These are phyloP conservation scores for Penicillium soppii DNA, from an alignment of 495 filamentous ascomycete species.

Conservation along the genomic window DNA sequence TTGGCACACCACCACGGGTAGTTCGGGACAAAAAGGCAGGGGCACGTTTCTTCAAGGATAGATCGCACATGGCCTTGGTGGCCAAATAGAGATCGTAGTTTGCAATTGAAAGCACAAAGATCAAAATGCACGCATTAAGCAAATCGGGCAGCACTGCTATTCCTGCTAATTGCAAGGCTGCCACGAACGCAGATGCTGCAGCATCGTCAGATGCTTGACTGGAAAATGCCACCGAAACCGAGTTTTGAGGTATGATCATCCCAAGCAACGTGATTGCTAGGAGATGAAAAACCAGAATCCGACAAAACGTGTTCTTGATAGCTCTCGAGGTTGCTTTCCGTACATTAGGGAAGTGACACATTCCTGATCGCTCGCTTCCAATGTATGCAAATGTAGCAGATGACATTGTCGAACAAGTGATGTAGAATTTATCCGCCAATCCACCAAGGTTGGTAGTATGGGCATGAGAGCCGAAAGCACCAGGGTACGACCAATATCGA, in stretches of 20 bases:
- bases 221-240: conserved; percentile 38
- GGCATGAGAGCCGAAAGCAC: conserved; percentile 23
- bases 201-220: conserved; percentile 23
- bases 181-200: conserved; percentile 60
- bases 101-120: conserved; percentile 75
- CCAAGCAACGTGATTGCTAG: conserved; percentile 48
- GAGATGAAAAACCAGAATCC: conserved; percentile 77
- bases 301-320: conserved; percentile 74
- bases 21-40: conserved; percentile 66
- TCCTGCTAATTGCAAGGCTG: conserved; percentile 51
- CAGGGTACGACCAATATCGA: conserved; percentile 61
- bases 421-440: conserved; percentile 51
- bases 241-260: conserved; percentile 55
- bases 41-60: conserved; percentile 69
- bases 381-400: conserved; percentile 78
- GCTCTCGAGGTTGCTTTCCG: conserved; percentile 69
- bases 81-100: conserved; percentile 64
- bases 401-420: conserved; percentile 71
- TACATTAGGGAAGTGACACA: conserved; percentile 69
- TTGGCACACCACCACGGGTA: conserved; percentile 69
- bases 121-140: conserved; percentile 63
- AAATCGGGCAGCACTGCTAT: conserved; percentile 53
- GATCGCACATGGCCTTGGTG: conserved; percentile 71
- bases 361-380: conserved; percentile 78
- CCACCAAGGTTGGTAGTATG: too few species aligned